Conservation (phyloP, 2,329 filamentous ascomycete genomes). For the Diatrype stigma region DNA sequence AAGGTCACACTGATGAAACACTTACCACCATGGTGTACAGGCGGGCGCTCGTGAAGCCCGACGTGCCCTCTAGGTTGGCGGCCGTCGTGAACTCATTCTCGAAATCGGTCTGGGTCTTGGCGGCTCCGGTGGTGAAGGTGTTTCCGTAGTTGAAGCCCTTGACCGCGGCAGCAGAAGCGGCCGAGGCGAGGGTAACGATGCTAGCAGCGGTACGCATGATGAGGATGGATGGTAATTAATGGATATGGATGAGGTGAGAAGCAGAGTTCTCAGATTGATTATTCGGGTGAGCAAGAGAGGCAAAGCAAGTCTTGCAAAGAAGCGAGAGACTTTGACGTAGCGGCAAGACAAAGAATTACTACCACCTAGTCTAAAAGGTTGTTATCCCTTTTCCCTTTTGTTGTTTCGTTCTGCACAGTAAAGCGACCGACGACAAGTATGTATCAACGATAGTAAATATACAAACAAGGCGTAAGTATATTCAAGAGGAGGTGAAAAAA, state of each 20-base stretch:
- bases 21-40: conserved; percentile 69
- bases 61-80: conserved; percentile 58
- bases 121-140: conserved; percentile 54
- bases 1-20: conserved; percentile 1
- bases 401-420: neutral
- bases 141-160: conserved; percentile 74
- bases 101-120: conserved; percentile 62
- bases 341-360: neutral
- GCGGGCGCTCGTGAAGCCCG: conserved; percentile 64
- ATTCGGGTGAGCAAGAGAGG: neutral
- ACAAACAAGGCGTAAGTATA: neutral
- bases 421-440: neutral
- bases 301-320: neutral
- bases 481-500: neutral
- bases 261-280: neutral
- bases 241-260: no score
- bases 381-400: neutral
- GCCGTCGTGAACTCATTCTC: conserved; percentile 66
- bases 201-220: conserved; percentile 20
- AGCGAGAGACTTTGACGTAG: neutral
- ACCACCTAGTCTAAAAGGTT: neutral
- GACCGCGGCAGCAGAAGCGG: conserved; percentile 35
- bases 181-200: conserved; percentile 33
- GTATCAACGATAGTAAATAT: neutral
- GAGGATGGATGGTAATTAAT: neutral